Conservation (phyloP, 306 rosid genomes). For the Macrotyloma uniflorum region DNA sequence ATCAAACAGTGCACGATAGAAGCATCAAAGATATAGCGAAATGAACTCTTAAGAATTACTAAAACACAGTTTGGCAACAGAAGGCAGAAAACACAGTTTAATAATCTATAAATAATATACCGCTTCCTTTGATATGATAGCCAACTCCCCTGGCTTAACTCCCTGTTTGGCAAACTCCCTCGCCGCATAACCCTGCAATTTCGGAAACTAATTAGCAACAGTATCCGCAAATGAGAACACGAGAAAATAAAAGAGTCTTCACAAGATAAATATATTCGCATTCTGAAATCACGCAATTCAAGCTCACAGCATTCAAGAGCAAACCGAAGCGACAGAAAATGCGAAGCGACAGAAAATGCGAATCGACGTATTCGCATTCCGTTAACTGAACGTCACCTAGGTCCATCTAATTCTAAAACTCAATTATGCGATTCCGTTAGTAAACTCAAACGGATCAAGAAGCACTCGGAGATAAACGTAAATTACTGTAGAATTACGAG, state of each 20-base stretch:
- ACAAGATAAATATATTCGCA: neutral
- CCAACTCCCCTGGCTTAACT: conserved; percentile 85
- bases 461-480: neutral
- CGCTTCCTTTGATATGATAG: conserved; percentile 90
- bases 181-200: conserved; percentile 92
- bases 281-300: neutral
- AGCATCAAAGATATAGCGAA: neutral
- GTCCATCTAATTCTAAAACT: neutral
- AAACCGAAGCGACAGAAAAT: neutral
- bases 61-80: too few species aligned
- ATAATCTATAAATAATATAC: conserved; percentile 54
- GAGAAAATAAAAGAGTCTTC: neutral
- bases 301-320: neutral
- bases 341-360: conserved; percentile 14
- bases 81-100: neutral
- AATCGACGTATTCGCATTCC: neutral
- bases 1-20: neutral
- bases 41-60: neutral
- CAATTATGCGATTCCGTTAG: neutral
- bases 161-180: conserved; percentile 89
- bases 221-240: neutral
- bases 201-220: conserved; percentile 1
- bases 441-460: neutral
- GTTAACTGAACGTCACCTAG: neutral
- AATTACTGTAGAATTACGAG: conserved; percentile 18